These are phyloP conservation scores for Mycena floridula DNA, from an alignment of 768 basidiomycete genomes.

Conservation along the genomic window DNA sequence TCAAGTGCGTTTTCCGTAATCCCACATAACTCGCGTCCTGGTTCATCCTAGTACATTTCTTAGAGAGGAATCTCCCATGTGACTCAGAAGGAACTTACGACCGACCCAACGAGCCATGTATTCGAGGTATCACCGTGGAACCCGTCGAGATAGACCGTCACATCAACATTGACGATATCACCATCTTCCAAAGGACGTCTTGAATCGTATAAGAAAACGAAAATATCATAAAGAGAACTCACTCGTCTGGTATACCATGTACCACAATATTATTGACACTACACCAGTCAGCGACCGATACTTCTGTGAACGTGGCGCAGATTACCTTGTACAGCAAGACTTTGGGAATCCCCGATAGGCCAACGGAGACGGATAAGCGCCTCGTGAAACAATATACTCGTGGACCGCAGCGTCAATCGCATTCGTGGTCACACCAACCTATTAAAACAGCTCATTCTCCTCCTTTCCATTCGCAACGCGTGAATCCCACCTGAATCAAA, in stretches of 20 bases:
- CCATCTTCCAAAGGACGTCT: slow-evolving; percentile 78
- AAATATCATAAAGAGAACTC: slow-evolving; percentile 16
- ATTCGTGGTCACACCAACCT: slow-evolving; percentile 73
- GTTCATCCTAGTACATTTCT: slow-evolving; percentile 54
- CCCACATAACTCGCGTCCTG: slow-evolving; percentile 58
- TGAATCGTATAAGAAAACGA: not conserved
- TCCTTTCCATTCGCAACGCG: slow-evolving; percentile 1
- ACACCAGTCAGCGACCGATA: slow-evolving; percentile 34
- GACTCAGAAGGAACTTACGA: slow-evolving; percentile 37
- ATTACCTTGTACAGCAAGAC: slow-evolving; percentile 72
- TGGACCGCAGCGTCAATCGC: slow-evolving; percentile 70
- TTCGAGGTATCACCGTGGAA: slow-evolving; percentile 88
- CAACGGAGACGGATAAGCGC: slow-evolving; percentile 85
- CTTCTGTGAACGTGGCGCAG: not conserved
- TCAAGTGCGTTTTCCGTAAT: slow-evolving; percentile 61
- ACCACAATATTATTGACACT: slow-evolving; percentile 85
- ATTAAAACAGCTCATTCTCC: not conserved
- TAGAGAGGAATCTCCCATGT: not conserved
- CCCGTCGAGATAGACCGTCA: slow-evolving; percentile 78
- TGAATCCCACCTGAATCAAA: slow-evolving; percentile 42
- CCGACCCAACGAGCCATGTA: slow-evolving; percentile 77
- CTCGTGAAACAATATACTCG: slow-evolving; percentile 55
- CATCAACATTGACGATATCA: slow-evolving; percentile 85
- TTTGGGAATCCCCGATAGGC: slow-evolving; percentile 70
- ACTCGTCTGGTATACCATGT: slow-evolving; percentile 93